phyloP scores from a whole-genome alignment of 257 asterid genomes.

The Dorcoceras hygrometricum region DNA sequence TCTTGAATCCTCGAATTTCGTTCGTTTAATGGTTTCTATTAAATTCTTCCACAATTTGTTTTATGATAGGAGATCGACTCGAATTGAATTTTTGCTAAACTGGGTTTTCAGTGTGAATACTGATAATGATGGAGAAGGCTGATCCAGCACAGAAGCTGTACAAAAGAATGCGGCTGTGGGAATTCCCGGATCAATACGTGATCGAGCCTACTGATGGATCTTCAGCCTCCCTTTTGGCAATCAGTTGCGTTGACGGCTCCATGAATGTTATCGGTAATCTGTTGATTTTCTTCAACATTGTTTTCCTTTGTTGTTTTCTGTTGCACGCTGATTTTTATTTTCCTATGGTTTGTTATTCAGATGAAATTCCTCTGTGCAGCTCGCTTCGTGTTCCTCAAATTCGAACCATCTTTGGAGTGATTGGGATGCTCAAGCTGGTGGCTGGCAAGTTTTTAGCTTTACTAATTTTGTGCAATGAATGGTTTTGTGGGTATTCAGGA shows the following conservation, averaged over 20 bases:
- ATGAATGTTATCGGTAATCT: slow-evolving; percentile 55
- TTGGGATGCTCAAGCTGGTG: slow-evolving; percentile 74
- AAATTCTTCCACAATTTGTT: neutral
- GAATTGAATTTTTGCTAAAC: slow-evolving; percentile 12
- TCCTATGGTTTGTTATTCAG: slow-evolving; percentile 31
- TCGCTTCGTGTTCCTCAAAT: slow-evolving; percentile 63
- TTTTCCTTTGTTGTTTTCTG: neutral
- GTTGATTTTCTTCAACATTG: neutral
- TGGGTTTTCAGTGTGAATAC: slow-evolving; percentile 21
- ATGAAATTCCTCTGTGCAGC: slow-evolving; percentile 54
- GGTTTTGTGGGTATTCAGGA: neutral
- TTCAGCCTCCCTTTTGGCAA: slow-evolving; percentile 51
- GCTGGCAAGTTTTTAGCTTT: slow-evolving; percentile 50
- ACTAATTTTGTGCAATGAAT: slow-evolving; percentile 10
- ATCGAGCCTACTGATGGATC: slow-evolving; percentile 93
- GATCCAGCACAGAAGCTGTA: slow-evolving; percentile 71
- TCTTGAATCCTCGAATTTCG: neutral
- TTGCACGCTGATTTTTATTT: neutral
- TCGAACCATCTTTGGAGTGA: slow-evolving; percentile 68
- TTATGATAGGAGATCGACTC: slow-evolving; percentile 18
- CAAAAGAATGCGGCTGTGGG: slow-evolving; percentile 88
- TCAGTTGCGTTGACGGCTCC: slow-evolving; percentile 81
- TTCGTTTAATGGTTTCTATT: slow-evolving; percentile 8
- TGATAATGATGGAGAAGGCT: slow-evolving; percentile 64
- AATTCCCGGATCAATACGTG: slow-evolving; percentile 83